phyloP scores from a whole-genome alignment of 108 stramenopile species.

The Skeletonema costatum region DNA sequence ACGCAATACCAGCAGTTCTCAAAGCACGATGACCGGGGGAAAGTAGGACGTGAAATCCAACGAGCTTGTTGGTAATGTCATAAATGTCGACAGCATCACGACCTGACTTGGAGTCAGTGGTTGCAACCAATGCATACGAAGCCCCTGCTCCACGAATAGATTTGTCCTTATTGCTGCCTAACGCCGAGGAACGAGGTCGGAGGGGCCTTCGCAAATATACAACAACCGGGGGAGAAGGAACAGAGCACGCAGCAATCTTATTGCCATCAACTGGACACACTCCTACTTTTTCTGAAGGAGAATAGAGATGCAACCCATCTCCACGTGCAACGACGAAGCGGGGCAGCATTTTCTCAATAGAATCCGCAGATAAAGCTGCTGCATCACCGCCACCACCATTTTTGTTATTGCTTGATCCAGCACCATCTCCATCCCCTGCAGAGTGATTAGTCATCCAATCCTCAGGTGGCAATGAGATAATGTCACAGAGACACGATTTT shows the following conservation, averaged over 20 bases:
- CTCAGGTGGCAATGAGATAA: conserved; percentile 31
- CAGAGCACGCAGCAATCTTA: conserved; percentile 65
- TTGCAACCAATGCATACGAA: conserved; percentile 76
- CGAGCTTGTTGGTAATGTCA: conserved; percentile 82
- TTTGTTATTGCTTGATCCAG: background rate
- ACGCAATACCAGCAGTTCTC: conserved; percentile 67
- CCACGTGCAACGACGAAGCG: conserved; percentile 58
- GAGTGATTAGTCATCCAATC: conserved; percentile 1
- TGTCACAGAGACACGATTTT: conserved; percentile 62
- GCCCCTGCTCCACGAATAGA: conserved; percentile 37
- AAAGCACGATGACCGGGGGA: conserved; percentile 81
- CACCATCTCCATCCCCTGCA: background rate
- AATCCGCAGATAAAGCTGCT: background rate
- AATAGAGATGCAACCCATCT: conserved; percentile 84
- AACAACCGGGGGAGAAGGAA: conserved; percentile 59
- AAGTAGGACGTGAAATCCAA: conserved; percentile 84
- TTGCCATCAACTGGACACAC: conserved; percentile 84
- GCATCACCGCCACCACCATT: conserved; percentile 8
- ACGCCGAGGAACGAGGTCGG: background rate
- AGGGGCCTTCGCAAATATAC: conserved; percentile 26
- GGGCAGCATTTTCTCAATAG: conserved; percentile 18
- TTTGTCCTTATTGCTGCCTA: background rate
- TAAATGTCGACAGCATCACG: conserved; percentile 88
- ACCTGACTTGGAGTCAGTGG: conserved; percentile 80
- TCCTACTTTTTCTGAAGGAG: conserved; percentile 67